Evolutionary conservation across 495 filamentous ascomycete genomes (phyloP), one percentile per base, ranked within the genome.

Genomic region (Jackrogersella minutella): DNA sequence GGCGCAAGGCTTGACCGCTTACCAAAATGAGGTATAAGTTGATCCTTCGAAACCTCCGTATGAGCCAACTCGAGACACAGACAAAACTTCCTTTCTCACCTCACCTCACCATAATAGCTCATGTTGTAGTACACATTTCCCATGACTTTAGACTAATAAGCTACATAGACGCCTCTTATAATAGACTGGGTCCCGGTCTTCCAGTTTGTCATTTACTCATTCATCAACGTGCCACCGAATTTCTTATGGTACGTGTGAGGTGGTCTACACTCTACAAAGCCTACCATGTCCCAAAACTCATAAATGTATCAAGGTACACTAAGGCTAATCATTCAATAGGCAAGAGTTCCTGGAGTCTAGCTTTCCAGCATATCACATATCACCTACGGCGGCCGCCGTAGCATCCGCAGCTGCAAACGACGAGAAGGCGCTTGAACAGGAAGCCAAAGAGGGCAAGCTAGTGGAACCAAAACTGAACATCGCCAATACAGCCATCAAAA

Each of bases 141-240:
- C 46, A 22, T n/a, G 22, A 16, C 41, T 33, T 13, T 24, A 17
- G 3, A 43, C 66, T 70, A 50, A 73, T 53, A 54, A 5, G 9
- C 3, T 28, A 5, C 47, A 33, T 67, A 90, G 87, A 77, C 55
- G 50, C 74, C 84, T 14, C 70, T 85, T 36, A 66, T 74, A 7
- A 75, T 96, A 59, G 85, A 93, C 77, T 79, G 75, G 58, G 72
- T 81, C 10, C 86, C 89, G 1, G 76, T 96, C 47, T 76, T 93
- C 67, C 91, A 93, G 74, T 97, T 96, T 77, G 73, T 90, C 57
- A 71, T 92, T 47, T 97, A 89, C 79, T 82, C 88, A 47, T 73
- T 92, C 24, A 65, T 97, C 50, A 90, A 84, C 70, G 88, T 89
- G 13, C 94, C 95, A 3, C 89, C 91, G 17, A 98, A 98, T 78